A percentile compares a stretch with the other conserved stretches of the same genome.
Evolutionary conservation across 768 basidiomycete species (phyloP).

Genomic region (Mycena sanguinolenta): DNA sequence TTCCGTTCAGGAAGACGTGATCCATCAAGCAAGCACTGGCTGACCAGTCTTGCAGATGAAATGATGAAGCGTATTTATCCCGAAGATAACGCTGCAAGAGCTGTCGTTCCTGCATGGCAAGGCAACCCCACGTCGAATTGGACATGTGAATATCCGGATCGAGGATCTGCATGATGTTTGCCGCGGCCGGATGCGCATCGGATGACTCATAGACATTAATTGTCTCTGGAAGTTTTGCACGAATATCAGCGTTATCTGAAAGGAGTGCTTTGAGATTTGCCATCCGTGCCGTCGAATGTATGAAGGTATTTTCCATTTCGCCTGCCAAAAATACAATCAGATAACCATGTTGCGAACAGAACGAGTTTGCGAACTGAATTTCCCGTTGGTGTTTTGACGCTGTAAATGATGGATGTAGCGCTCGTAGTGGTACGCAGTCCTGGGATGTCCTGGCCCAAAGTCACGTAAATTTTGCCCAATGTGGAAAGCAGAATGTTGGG

Average conservation of each 20-base stretch:
- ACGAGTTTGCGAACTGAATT: constrained; percentile 30
- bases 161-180: not conserved
- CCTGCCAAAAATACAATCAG: no score
- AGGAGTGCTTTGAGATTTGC: constrained; percentile 28
- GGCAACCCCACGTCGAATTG: not conserved
- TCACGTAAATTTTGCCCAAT: constrained; percentile 40
- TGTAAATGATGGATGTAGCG: constrained; percentile 38
- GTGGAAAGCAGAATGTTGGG: constrained; percentile 50
- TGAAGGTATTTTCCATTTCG: constrained; percentile 32
- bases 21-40: constrained; percentile 10
- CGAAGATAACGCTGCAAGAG: not conserved
- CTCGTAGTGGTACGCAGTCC: constrained; percentile 29
- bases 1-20: not conserved
- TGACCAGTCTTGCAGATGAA: not conserved
- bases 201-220: not conserved
- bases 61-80: not conserved
- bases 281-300: constrained; percentile 7
- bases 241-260: not conserved
- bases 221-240: not conserved
- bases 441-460: constrained; percentile 46
- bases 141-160: constrained; percentile 5
- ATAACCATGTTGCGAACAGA: not conserved
- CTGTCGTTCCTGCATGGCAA: not conserved
- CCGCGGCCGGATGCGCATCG: constrained; percentile 2
- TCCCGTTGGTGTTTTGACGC: constrained; percentile 36